Evolutionary conservation across 768 basidiomycete species (phyloP).

Genomic region (Boletus tylopilopsis): DNA sequence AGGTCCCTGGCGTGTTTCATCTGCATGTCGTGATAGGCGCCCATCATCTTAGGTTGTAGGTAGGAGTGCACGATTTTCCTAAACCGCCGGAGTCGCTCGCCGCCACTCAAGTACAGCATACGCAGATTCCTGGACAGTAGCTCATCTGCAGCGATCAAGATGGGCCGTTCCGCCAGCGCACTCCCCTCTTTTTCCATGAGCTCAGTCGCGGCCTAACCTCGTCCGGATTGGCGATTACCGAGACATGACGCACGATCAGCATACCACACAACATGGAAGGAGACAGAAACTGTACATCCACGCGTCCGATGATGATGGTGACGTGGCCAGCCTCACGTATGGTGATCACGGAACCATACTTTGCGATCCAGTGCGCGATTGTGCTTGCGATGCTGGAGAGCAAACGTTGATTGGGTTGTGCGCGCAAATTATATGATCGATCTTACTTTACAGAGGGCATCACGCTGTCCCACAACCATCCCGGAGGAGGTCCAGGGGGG

Average conservation of each 20-base stretch:
- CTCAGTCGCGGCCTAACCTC: constrained; percentile 51
- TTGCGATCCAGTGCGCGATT: constrained; percentile 50
- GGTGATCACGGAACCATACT: constrained; percentile 58
- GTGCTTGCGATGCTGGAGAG: constrained; percentile 16
- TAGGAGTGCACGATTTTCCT: constrained; percentile 51
- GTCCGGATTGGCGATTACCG: too few relatives aligned
- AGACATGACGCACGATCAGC: too few relatives aligned
- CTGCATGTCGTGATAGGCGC: constrained; percentile 42
- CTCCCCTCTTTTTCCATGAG: constrained; percentile 63
- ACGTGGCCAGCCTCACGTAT: constrained; percentile 42
- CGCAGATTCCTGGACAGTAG: constrained; percentile 55
- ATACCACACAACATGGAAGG: too few relatives aligned
- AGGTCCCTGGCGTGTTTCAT: constrained; percentile 29
- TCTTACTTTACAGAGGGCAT: constrained; percentile 11
- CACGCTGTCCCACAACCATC: constrained; percentile 6
- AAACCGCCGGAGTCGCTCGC: constrained; percentile 54
- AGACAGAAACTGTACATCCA: too few relatives aligned
- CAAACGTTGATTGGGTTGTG: not conserved
- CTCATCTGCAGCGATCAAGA: constrained; percentile 50
- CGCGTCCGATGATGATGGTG: constrained; percentile 16
- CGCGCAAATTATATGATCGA: too few relatives aligned
- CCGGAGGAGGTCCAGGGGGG: constrained; percentile 16
- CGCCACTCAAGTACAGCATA: constrained; percentile 43
- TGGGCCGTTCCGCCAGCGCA: constrained; percentile 46
- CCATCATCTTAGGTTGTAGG: constrained; percentile 46